Percentiles rank a stretch among this genome's conserved stretches.
These are phyloP conservation scores for Udeniomyces megalosporus DNA, from an alignment of 768 basidiomycete species.

Conservation along the genomic window DNA sequence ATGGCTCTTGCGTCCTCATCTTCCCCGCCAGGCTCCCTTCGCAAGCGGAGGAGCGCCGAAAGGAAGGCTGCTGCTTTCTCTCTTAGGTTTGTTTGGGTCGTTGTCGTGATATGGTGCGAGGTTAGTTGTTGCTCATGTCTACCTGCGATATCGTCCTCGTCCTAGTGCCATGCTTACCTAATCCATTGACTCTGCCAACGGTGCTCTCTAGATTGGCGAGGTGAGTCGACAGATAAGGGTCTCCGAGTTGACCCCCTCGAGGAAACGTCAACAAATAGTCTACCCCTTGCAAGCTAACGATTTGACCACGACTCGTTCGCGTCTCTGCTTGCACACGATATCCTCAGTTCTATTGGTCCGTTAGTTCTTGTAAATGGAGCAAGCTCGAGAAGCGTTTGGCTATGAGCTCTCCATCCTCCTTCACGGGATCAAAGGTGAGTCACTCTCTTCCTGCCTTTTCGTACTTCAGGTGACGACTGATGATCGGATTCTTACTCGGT, in stretches of 20 bases:
- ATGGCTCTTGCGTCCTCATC: background rate
- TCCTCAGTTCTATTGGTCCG: slow-evolving; percentile 14
- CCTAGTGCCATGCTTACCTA: background rate
- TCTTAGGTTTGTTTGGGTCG: slow-evolving; percentile 8
- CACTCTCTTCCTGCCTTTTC: background rate
- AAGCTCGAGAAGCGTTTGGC: slow-evolving; percentile 1
- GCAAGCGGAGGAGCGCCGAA: background rate
- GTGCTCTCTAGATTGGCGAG: slow-evolving; percentile 4
- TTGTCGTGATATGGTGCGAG: slow-evolving; percentile 15
- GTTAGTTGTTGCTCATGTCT: background rate
- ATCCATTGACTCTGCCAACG: background rate
- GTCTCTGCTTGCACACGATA: background rate
- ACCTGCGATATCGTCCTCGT: background rate
- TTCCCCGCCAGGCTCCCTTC: background rate
- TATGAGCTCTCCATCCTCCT: background rate
- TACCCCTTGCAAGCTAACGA: background rate
- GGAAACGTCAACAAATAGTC: background rate
- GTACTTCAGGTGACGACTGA: background rate
- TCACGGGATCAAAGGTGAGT: background rate
- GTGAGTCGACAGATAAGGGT: background rate
- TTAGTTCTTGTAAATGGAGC: slow-evolving; percentile 8
- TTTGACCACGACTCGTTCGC: background rate
- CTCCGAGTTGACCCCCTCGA: background rate
- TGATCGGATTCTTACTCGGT: background rate
- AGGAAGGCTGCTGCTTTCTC: slow-evolving; percentile 2